Base-by-base conservation (phyloP, 306 rosid species). In the Datisca glomerata region DNA sequence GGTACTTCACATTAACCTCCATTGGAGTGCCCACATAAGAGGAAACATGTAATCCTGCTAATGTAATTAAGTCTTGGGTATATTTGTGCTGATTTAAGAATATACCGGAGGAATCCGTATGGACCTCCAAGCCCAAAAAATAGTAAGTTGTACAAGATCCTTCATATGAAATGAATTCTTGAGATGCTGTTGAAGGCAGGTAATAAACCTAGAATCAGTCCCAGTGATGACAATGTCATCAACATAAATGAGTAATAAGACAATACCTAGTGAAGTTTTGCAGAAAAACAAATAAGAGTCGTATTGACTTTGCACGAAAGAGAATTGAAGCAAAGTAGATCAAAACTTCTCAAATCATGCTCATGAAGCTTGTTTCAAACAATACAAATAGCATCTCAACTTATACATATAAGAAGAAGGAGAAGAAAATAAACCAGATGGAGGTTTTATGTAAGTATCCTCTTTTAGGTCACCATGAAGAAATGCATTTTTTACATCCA, bases 331-430 rank as follows among this genome's bases (percentile, higher is more conserved):
- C n/a, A n/a, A n/a, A n/a, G n/a, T n/a, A n/a, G n/a, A n/a, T 12
- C 31, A 12, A 32, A 48, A 48, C 6, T 48, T 48, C 6, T 29
- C 42, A 33, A 48, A 48, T 27, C 43, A 33, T 18, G 28, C 40
- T 35, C 40, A 12, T 3, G 14, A 12, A 35, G 40, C 40, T 2
- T 17, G 17, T 31, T 17, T 47, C 21, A 31, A 29, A 6, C 41
- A 38, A 31, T 47, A 47, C 17, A 31, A 12, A 47, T 38, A 47
- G 6, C 40, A 11, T 7, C 12, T 16, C 15, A 47, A 18, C 18
- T 24, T 24, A n/a, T 15, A 47, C 18, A 47, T 24, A 13, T 17
- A 5, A 7, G 24, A 12, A 32, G 47, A 37, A 2, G 44, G 19
- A 0, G 33, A n/a, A 13, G 44, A 8, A 16, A 15, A 24, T 6